Base-by-base conservation (phyloP, 2,329 filamentous ascomycete species). In the Coleophoma eucalyptorum region DNA sequence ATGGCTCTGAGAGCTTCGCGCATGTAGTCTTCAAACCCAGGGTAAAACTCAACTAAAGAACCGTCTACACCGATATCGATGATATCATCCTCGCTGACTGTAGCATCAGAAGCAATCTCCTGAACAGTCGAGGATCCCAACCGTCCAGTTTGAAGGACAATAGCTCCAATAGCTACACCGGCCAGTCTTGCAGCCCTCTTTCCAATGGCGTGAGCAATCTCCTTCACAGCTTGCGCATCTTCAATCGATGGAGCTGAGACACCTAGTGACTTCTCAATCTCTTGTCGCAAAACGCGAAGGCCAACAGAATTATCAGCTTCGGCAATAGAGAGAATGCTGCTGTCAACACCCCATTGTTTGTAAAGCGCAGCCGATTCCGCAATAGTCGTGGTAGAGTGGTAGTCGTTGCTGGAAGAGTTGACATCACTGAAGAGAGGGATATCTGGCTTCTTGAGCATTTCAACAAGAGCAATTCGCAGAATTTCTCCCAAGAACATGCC, bases 401-500 rank as follows among this genome's bases (percentile, higher is more conserved):
- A 79, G 64, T 82, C 87, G 64, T 93, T 90, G 58, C 77, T 78
- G 63, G 80, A 84, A 20, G 87, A 87, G 70, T 89, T 84, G 50
- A 81, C 79, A 61, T 92, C 88, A 60, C 79, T 81, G 79, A 97
- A 95, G 34, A 97, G 78, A 3, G 84, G 77, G 6, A 87, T 72
- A 1, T 77, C 68, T 26, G 84, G 76, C 59, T 89, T 79, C 60
- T 87, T 79, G 63, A 92, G 74, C 67, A 97, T 79, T 51, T 83
- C 77, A 46, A 94, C 68, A 19, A 97, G 73, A 15, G 86, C 84
- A 42, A 90, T 79, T 49, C 94, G 87, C 50, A 97, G 79, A 56
- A 97, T 92, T 69, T 99, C 94, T 49, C 94, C 94, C 45, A 99
- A 72, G 74, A 97, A 99, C 93, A 99, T 97, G 67, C 94, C 94